Conservation (phyloP, 2,329 filamentous ascomycete species). For the Davidsoniella eucalypti region DNA sequence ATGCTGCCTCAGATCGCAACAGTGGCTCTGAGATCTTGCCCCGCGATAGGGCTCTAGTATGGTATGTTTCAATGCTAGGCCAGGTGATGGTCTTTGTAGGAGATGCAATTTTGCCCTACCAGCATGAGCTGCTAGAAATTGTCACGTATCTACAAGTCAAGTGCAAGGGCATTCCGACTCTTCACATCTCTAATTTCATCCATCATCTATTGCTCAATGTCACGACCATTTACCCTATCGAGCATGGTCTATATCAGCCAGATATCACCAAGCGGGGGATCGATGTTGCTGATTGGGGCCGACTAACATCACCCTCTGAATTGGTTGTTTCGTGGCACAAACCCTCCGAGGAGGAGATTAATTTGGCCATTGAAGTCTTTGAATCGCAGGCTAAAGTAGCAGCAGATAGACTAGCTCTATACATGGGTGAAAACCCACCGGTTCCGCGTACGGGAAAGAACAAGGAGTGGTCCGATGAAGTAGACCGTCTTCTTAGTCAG, state of each 20-base stretch:
- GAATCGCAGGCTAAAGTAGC: slow-evolving; percentile 67
- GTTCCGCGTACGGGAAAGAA: slow-evolving; percentile 88
- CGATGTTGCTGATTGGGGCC: slow-evolving; percentile 69
- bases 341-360: slow-evolving; percentile 60
- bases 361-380: slow-evolving; percentile 81
- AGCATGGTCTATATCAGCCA: slow-evolving; percentile 78
- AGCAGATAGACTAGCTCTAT: slow-evolving; percentile 52
- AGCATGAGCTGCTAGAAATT: slow-evolving; percentile 76
- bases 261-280: slow-evolving; percentile 54
- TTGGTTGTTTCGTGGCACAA: slow-evolving; percentile 85
- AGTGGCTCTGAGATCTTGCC: slow-evolving; percentile 88
- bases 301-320: slow-evolving; percentile 53
- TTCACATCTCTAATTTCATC: slow-evolving; percentile 94
- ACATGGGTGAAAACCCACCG: slow-evolving; percentile 67
- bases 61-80: slow-evolving; percentile 92
- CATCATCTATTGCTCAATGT: slow-evolving; percentile 91
- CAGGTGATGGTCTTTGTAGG: slow-evolving; percentile 98
- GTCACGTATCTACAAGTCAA: slow-evolving; percentile 93
- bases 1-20: slow-evolving; percentile 84
- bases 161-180: slow-evolving; percentile 82
- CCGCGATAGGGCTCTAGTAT: slow-evolving; percentile 79
- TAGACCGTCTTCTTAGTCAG: slow-evolving; percentile 76
- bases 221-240: slow-evolving; percentile 83
- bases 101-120: slow-evolving; percentile 73
- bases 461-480: slow-evolving; percentile 97